phyloP scores from a whole-genome alignment of 2,329 filamentous ascomycete genomes.

The Coniochaeta prunicola region DNA sequence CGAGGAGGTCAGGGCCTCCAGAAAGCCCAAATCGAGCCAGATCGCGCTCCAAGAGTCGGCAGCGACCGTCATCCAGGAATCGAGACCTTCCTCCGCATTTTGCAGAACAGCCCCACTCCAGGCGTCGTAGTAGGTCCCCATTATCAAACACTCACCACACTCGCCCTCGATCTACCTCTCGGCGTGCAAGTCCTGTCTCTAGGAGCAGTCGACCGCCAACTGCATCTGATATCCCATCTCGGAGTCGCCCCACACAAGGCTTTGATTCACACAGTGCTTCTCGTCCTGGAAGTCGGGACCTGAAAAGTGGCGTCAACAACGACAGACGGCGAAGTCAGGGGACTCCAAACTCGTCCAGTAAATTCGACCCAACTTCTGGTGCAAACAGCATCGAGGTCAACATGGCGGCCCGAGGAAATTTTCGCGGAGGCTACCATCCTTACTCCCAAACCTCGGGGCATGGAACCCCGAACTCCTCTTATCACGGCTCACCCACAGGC shows the following conservation, averaged over 20 bases:
- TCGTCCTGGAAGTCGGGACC: conserved; percentile 5
- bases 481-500: conserved; percentile 34
- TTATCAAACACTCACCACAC: conserved; percentile 5
- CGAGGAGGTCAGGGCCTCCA: conserved; percentile 12
- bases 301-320: conserved; percentile 6
- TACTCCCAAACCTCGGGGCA: conserved; percentile 31
- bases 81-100: conserved; percentile 12
- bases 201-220: conserved; percentile 12
- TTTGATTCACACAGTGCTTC: conserved; percentile 5
- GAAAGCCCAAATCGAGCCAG: conserved; percentile 13
- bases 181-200: conserved; percentile 10
- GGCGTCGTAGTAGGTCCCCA: conserved; percentile 12
- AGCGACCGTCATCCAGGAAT: conserved; percentile 3
- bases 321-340: conserved; percentile 31
- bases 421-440: conserved; percentile 32
- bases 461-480: conserved; percentile 34
- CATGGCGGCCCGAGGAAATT: conserved; percentile 35
- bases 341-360: conserved; percentile 27
- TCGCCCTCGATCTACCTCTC: conserved; percentile 15
- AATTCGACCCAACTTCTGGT: conserved; percentile 31
- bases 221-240: conserved; percentile 15
- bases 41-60: conserved; percentile 17
- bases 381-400: conserved; percentile 44
- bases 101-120: conserved; percentile 9
- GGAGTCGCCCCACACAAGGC: conserved; percentile 11